Conservation (phyloP, 1,284 basidiomycete genomes). For the Polyporus tsugae region DNA sequence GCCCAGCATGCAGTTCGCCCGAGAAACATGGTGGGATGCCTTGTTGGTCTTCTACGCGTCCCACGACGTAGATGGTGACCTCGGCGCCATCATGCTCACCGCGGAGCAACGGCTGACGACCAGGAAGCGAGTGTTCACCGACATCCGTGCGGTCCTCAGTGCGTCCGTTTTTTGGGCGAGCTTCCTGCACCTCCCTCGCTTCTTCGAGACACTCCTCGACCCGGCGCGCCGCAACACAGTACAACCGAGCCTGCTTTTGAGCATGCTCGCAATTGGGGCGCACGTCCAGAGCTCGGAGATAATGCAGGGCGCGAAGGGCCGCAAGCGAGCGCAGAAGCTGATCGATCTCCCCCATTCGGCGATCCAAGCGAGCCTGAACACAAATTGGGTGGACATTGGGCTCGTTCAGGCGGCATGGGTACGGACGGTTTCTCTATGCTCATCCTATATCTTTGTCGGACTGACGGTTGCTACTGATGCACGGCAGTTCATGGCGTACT, state of each 20-base stretch:
- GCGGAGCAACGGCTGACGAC: conserved; percentile 53
- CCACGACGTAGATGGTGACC: conserved; percentile 35
- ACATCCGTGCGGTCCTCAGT: conserved; percentile 69
- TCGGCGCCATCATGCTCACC: conserved; percentile 39
- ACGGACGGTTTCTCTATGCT: conserved; percentile 32
- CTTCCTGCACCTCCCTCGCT: conserved; percentile 73
- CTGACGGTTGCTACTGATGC: neutral
- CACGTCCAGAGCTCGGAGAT: conserved; percentile 74
- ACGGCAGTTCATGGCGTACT: conserved; percentile 67
- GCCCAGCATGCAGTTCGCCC: conserved; percentile 68
- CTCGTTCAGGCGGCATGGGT: conserved; percentile 82
- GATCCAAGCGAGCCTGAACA: conserved; percentile 72
- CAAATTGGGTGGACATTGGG: conserved; percentile 73
- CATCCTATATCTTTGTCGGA: neutral
- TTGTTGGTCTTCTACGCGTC: conserved; percentile 63
- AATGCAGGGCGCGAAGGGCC: conserved; percentile 49
- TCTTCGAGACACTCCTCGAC: conserved; percentile 66
- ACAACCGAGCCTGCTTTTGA: conserved; percentile 72
- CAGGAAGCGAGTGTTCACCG: conserved; percentile 54
- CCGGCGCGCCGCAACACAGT: conserved; percentile 57
- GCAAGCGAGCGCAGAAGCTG: conserved; percentile 62
- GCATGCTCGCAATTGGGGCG: conserved; percentile 68
- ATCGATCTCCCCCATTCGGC: conserved; percentile 71
- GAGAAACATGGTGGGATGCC: conserved; percentile 81
- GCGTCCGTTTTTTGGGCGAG: conserved; percentile 73